Evolutionary conservation across 2,329 filamentous ascomycete species (phyloP).

Genomic region (Aspergillus neoniger): DNA sequence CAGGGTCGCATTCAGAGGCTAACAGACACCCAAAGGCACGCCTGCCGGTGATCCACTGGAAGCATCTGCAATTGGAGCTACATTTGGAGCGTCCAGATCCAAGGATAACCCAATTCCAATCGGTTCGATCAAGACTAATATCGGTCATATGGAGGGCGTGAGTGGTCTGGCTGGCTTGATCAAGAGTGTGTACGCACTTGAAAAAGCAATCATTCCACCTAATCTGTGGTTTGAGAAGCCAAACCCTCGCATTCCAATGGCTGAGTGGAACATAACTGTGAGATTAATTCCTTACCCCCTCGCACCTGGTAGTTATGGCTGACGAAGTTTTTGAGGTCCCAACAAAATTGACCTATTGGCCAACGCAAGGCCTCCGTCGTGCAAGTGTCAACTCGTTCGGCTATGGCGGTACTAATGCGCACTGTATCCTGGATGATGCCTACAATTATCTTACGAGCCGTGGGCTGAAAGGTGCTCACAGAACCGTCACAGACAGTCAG

Average conservation of each 20-base stretch:
- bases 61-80: background rate
- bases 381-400: slow-evolving; percentile 27
- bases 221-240: slow-evolving; percentile 31
- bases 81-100: slow-evolving; percentile 37
- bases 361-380: no score
- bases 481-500: background rate
- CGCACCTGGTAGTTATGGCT: no score
- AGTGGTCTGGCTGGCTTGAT: slow-evolving; percentile 48
- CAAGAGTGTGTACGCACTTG: slow-evolving; percentile 47
- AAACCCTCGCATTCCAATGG: slow-evolving; percentile 25
- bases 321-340: no score
- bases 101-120: background rate
- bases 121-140: background rate
- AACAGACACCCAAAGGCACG: slow-evolving; percentile 28
- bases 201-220: slow-evolving; percentile 32
- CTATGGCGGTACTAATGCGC: slow-evolving; percentile 23
- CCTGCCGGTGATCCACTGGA: slow-evolving; percentile 35
- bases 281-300: no score
- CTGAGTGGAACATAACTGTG: background rate
- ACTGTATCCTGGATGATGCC: slow-evolving; percentile 16
- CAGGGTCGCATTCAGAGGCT: no score
- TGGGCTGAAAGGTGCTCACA: background rate
- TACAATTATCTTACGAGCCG: no score
- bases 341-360: no score
- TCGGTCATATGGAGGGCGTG: slow-evolving; percentile 47